phyloP scores from a whole-genome alignment of 2,329 filamentous ascomycete genomes.

The Apiospora arundinis region DNA sequence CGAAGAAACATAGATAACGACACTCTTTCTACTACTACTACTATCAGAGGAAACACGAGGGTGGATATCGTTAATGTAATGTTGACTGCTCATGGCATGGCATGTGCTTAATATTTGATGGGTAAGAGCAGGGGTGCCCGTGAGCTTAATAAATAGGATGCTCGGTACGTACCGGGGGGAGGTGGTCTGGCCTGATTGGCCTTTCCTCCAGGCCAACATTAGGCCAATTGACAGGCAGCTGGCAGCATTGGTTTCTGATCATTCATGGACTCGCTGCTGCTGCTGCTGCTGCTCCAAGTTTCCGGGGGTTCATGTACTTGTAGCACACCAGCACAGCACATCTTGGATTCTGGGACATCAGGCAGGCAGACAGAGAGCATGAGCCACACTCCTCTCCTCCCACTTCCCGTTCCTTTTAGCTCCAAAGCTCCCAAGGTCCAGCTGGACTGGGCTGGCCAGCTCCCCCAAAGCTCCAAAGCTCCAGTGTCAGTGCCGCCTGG shows the following conservation, averaged over 20 bases:
- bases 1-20: too few relatives aligned
- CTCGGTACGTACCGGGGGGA: constrained; percentile 5
- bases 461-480: neutral
- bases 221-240: neutral
- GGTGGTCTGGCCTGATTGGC: neutral
- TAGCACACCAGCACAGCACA: neutral
- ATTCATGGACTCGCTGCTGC: neutral
- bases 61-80: constrained; percentile 6
- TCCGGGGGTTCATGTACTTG: constrained; percentile 5
- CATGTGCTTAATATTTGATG: constrained; percentile 15
- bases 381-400: neutral
- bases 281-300: neutral
- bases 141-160: constrained; percentile 16
- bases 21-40: too few relatives aligned
- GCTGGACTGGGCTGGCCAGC: neutral
- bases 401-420: neutral
- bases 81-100: constrained; percentile 11
- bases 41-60: neutral
- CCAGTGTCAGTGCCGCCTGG: neutral
- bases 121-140: neutral
- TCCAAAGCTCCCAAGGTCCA: neutral
- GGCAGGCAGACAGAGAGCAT: neutral
- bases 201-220: too few relatives aligned
- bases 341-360: neutral
- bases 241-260: neutral